Evolutionary conservation across 192 early-diverging fungal species (phyloP).

Genomic region (Phlyctochytrium planicorne): DNA sequence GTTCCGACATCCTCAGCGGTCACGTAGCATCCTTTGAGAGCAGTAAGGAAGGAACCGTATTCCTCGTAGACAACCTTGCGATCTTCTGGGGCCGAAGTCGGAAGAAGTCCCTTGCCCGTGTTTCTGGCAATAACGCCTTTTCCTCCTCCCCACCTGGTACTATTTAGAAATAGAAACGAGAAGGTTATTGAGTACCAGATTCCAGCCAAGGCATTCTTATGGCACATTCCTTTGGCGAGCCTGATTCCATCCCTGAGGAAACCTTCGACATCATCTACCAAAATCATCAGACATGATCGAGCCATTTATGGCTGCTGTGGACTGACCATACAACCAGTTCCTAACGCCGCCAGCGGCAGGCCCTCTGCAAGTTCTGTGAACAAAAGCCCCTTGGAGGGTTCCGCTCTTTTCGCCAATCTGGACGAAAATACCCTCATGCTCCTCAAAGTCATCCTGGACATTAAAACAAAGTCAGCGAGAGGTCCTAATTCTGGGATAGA

Average conservation of each 20-base stretch:
- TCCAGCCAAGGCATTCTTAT: conserved; percentile 43
- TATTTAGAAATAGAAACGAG: too few species aligned
- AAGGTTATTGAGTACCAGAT: too few species aligned
- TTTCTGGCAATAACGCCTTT: conserved; percentile 46
- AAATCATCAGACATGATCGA: too few species aligned
- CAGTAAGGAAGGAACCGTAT: conserved; percentile 39
- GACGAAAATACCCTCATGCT: conserved; percentile 29
- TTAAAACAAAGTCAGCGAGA: too few species aligned
- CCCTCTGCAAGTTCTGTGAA: conserved; percentile 30
- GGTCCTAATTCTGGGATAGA: too few species aligned
- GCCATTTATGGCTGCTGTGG: too few species aligned
- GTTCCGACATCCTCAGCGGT: conserved; percentile 47
- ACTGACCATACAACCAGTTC: conserved; percentile 32
- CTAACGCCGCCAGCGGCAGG: conserved; percentile 31
- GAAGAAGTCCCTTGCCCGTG: conserved; percentile 33
- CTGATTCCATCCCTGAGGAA: conserved; percentile 43
- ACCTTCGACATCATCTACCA: conserved; percentile 22
- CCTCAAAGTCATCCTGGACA: conserved; percentile 29
- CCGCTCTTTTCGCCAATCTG: conserved; percentile 16
- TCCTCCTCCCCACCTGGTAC: conserved; percentile 52
- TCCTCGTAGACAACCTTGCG: conserved; percentile 36
- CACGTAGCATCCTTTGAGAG: conserved; percentile 41
- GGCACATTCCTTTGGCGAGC: conserved; percentile 41
- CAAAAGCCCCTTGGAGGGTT: conserved; percentile 18
- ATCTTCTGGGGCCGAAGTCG: background rate